phyloP scores from a whole-genome alignment of 108 stramenopile species.

The Thalassiosira profunda region DNA sequence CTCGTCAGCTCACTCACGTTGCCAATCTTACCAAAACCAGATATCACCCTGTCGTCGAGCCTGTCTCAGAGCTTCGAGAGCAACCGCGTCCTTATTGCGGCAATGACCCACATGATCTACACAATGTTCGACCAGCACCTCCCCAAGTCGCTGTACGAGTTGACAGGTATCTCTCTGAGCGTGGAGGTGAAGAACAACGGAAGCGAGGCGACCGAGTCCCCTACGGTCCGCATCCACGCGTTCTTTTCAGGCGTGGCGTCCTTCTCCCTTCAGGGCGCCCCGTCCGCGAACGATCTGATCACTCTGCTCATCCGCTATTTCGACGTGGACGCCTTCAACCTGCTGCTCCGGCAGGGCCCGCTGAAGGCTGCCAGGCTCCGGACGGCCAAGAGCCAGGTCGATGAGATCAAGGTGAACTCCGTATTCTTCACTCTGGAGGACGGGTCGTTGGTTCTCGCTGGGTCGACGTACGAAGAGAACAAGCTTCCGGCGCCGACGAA shows the following conservation, averaged over 20 bases:
- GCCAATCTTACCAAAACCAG: too few relatives aligned
- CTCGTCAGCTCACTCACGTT: too few relatives aligned
- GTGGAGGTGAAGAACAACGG: neutral
- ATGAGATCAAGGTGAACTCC: conserved; percentile 26
- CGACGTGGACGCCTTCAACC: conserved; percentile 22
- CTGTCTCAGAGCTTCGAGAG: conserved; percentile 15
- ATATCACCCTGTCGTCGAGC: conserved; percentile 18
- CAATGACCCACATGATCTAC: conserved; percentile 32
- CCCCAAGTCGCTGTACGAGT: conserved; percentile 14
- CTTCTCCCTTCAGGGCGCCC: conserved; percentile 17
- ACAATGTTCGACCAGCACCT: conserved; percentile 21
- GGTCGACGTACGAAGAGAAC: conserved; percentile 2
- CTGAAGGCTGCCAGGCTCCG: neutral
- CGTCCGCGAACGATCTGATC: conserved; percentile 13
- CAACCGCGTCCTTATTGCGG: conserved; percentile 27
- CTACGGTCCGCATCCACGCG: conserved; percentile 28
- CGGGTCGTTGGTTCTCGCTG: conserved; percentile 16
- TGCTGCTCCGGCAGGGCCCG: conserved; percentile 13
- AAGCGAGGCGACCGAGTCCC: neutral
- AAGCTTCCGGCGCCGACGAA: too few relatives aligned
- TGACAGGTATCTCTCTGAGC: conserved; percentile 21
- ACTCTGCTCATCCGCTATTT: conserved; percentile 26
- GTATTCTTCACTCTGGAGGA: conserved; percentile 27
- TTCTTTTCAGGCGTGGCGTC: conserved; percentile 23
- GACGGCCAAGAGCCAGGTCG: neutral